Evolutionary conservation across 164 flowering plant genomes (phyloP), one percentile per base, ranked within the genome.

Genomic region (Piper longum): DNA sequence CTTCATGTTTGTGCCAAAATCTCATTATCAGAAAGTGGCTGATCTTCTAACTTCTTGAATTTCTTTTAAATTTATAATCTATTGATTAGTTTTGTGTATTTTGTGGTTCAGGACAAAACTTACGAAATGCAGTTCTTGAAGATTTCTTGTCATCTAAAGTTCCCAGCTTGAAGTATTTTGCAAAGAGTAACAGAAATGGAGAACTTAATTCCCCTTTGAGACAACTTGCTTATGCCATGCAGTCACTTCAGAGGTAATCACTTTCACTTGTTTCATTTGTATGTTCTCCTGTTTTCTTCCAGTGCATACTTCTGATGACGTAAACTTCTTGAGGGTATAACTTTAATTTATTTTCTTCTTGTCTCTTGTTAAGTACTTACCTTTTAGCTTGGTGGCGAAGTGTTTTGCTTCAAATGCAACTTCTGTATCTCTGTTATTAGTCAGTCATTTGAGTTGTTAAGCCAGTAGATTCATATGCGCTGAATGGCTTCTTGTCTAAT

Each of bases 81-180:
- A 43, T 63, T 48, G 14, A 58, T 44, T 66, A 41, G 43, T 74
- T 63, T 68, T 39, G 56, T 59, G 19, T 16, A 19, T 11, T 13
- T 55, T 40, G 54, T 67, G 11, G 58, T 72, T 54, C 72, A 92
- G 98, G 85, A 68, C 96, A 86, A 82, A 74, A 79, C 58, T 59
- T 88, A 74, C 83, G 77, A 74, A 96, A 85, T 75, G 80, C 77
- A 66, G 83, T 79, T 68, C 78, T 92, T 62, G 88, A 76, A 57
- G 75, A 72, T 45, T 85, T 79, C 74, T 64, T 92, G 43, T 62
- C 56, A 62, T 79, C 86, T 44, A 83, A 82, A 73, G 88, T 89
- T 74, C 95, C 95, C 11, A 86, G 87, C 76, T 80, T 92, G 76
- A 85, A 84, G 51, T 73, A 75, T 42, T 78, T 87, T 60, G 64